These are phyloP conservation scores for Scheffersomyces stipitis DNA, from an alignment of 805 yeast genomes.

Conservation along the genomic window DNA sequence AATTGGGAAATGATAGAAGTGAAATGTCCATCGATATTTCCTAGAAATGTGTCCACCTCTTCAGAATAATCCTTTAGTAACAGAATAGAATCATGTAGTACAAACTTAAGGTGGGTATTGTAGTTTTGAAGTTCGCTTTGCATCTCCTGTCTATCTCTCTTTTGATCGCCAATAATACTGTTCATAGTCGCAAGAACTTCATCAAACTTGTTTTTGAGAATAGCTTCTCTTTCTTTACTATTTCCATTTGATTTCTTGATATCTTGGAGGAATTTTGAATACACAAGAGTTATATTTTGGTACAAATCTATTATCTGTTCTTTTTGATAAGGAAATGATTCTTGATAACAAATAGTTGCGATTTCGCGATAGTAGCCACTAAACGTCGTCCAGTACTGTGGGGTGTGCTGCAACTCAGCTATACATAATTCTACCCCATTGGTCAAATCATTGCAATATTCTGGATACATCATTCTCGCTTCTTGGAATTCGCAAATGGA, in stretches of 20 bases:
- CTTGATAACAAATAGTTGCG: constrained; percentile 52
- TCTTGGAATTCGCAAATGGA: constrained; percentile 57
- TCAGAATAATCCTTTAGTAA: constrained; percentile 3
- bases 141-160: constrained; percentile 6
- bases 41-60: not conserved
- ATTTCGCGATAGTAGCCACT: constrained; percentile 63
- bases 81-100: not conserved
- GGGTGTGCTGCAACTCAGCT: constrained; percentile 35
- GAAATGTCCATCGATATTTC: not conserved
- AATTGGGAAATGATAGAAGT: not conserved
- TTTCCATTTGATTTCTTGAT: constrained; percentile 16
- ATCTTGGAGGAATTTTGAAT: constrained; percentile 12
- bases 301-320: constrained; percentile 49
- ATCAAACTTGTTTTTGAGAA: constrained; percentile 4
- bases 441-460: constrained; percentile 19
- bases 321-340: constrained; percentile 51
- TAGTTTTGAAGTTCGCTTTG: constrained; percentile 4
- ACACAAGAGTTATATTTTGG: constrained; percentile 42
- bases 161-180: not conserved
- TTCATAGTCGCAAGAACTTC: not conserved
- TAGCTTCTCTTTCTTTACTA: constrained; percentile 5
- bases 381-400: constrained; percentile 74
- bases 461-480: constrained; percentile 39
- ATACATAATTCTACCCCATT: constrained; percentile 35
- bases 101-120: constrained; percentile 3